These are phyloP conservation scores for Pestalotiopsis sp. DNA, from an alignment of 2,329 filamentous ascomycete genomes.

Conservation along the genomic window DNA sequence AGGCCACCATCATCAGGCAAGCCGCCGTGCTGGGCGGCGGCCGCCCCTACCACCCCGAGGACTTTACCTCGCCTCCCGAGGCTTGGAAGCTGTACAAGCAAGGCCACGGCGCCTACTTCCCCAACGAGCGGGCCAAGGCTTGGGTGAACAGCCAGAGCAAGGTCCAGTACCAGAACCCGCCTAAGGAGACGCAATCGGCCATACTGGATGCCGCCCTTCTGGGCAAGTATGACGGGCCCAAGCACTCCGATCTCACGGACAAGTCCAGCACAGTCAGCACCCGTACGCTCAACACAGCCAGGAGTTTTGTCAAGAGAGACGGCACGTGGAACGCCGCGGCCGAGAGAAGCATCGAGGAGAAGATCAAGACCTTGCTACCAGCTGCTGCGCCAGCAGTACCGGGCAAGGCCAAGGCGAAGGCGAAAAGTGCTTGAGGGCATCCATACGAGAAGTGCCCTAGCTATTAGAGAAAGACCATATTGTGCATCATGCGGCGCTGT, in stretches of 20 bases:
- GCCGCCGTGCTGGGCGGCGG: constrained; percentile 44
- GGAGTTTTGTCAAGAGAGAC: constrained; percentile 39
- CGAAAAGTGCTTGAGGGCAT: constrained; percentile 17
- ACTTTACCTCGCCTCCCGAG: constrained; percentile 23
- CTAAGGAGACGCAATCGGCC: constrained; percentile 29
- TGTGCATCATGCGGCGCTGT: constrained; percentile 25
- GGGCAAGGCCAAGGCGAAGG: constrained; percentile 14
- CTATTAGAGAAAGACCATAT: constrained; percentile 6
- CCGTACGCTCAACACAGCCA: constrained; percentile 29
- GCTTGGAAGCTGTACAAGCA: constrained; percentile 25
- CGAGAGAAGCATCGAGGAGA: constrained; percentile 26
- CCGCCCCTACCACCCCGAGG: constrained; percentile 30
- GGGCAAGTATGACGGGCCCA: constrained; percentile 38
- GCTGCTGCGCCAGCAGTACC: constrained; percentile 6
- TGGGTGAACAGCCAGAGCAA: constrained; percentile 19
- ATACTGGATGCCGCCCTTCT: constrained; percentile 39
- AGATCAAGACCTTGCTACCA: constrained; percentile 28
- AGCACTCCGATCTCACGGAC: constrained; percentile 30
- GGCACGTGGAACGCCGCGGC: constrained; percentile 31
- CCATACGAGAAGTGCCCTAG: neutral
- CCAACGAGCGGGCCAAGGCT: constrained; percentile 34
- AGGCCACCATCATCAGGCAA: constrained; percentile 37
- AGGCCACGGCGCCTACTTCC: constrained; percentile 41
- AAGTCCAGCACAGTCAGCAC: constrained; percentile 30
- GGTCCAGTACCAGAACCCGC: constrained; percentile 22